These are phyloP conservation scores for Fraxinus anomala DNA, from an alignment of 257 asterid genomes.

Conservation along the genomic window DNA sequence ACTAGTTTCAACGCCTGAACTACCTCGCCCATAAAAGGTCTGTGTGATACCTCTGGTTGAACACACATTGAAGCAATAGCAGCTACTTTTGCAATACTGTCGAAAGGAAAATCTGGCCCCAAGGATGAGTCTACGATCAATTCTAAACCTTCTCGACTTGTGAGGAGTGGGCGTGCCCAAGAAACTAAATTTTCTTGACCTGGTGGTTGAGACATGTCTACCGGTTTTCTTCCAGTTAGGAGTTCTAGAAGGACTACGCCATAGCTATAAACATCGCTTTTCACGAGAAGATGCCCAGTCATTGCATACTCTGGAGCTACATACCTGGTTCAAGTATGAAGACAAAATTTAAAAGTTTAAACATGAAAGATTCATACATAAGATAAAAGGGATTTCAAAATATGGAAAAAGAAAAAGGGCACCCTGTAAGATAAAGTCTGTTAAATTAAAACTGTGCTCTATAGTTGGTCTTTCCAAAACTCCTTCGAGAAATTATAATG, in stretches of 20 bases:
- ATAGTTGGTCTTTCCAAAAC: background rate
- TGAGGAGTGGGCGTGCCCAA: constrained; percentile 85
- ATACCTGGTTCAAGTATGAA: constrained; percentile 46
- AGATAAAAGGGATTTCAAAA: background rate
- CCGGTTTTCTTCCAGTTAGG: constrained; percentile 82
- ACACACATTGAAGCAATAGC: constrained; percentile 96
- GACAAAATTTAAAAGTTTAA: constrained; percentile 17
- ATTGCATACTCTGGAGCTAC: constrained; percentile 97
- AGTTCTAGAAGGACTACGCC: constrained; percentile 99
- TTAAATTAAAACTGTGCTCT: background rate
- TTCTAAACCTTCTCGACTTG: constrained; percentile 59
- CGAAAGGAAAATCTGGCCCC: constrained; percentile 55
- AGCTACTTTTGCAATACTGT: constrained; percentile 78
- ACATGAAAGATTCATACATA: background rate
- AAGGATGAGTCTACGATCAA: constrained; percentile 61
- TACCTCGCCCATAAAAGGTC: constrained; percentile 98
- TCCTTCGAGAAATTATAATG: too few species aligned
- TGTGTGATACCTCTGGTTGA: constrained; percentile 86
- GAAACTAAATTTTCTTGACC: constrained; percentile 91
- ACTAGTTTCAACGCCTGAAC: constrained; percentile 87
- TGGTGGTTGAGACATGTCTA: constrained; percentile 90
- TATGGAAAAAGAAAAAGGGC: background rate
- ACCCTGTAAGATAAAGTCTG: background rate
- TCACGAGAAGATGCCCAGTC: constrained; percentile 94
- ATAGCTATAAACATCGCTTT: constrained; percentile 92